Evolutionary conservation across 768 basidiomycete genomes (phyloP), one percentile per base, ranked within the genome.

Genomic region (Mycena amicta): DNA sequence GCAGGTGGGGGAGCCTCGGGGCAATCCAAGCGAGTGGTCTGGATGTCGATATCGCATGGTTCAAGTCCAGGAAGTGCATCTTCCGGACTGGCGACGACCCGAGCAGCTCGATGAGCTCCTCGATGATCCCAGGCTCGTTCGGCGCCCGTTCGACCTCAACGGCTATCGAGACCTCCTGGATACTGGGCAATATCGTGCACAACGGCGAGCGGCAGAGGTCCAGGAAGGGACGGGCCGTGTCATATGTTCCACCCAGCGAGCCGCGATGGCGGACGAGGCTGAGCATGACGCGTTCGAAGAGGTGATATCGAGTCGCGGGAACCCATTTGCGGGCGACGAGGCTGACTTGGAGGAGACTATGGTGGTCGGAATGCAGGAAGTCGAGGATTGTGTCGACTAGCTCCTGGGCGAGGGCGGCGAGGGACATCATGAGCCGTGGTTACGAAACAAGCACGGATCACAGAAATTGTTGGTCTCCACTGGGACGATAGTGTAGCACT

Each of bases 241-340:
- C 52, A 4, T 22, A 29, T 5, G 27, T 28, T 15, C 25, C 25
- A 22, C 52, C 46, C n/a, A n/a, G n/a, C n/a, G n/a, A n/a, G 3
- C 23, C 22, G 1, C 22, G 43, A 33, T 39, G 47, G 13, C 45
- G 29, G 46, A 50, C 41, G 22, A 53, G 47, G 41, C 50, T 50
- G 50, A 70, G 53, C 23, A 62, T 60, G 30, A 71, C 63, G 2
- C 56, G 43, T 16, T 62, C 52, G 54, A 67, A 71, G 43, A 70
- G 54, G 49, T 70, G 68, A 2, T 56, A 53, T 0, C 67, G 68
- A 27, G 63, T 59, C 4, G 68, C 60, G 18, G 58, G 45, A 45
- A 65, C 59, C 68, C 68, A 55, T 15, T n/a, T 27, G n/a, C 53
- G 27, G 4, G 25, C 30, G 25, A 55, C 57, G 18, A 59, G 57